Evolutionary conservation across 352 stramenopile genomes (phyloP), one percentile per base, ranked within the genome.

Genomic region (Albugo laibachii): DNA sequence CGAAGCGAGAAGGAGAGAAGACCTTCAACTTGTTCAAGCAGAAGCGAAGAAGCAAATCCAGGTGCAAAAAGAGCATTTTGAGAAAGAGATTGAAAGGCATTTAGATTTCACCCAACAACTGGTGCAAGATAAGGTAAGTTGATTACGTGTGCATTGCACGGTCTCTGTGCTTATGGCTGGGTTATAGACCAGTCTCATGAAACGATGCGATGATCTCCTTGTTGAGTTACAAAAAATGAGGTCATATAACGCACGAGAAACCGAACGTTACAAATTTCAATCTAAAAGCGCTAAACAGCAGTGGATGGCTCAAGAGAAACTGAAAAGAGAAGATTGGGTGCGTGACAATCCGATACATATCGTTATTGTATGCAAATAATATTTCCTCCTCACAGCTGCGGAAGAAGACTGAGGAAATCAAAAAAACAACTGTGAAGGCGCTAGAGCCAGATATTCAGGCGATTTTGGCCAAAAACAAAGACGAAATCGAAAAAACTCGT

Each of bases 351-450:
- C 19, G 8, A 18, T n/a, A 19, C 8, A 6, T 24, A 48, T 38
- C 2, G 3, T 24, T 42, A 20, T 46, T 10, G 15, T 18, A n/a
- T 34, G 18, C 5, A 11, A 8, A 21, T 11, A 19, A 19, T n/a
- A 15, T 3, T 31, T 15, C 10, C 13, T 18, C 13, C 13, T n/a
- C 11, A 40, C 37, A 38, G 37, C 21, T 41, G 46, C 31, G 63
- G 13, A 82, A 83, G 49, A 87, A 88, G 56, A 88, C 72, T 1
- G 75, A 83, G 38, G 75, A 88, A 53, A 84, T 85, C 53, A 88
- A 88, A 56, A 88, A 85, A 46, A 77, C 66, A 27, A 85, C 75
- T 0, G 65, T 88, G 15, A 70, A 77, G 41, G 72, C 75, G 5
- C 49, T 88, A 14, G 75, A 88, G 46, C 72, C 75, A 0, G 72